Evolutionary conservation across 495 filamentous ascomycete genomes (phyloP).

Genomic region (Talaromyces stipitatus): DNA sequence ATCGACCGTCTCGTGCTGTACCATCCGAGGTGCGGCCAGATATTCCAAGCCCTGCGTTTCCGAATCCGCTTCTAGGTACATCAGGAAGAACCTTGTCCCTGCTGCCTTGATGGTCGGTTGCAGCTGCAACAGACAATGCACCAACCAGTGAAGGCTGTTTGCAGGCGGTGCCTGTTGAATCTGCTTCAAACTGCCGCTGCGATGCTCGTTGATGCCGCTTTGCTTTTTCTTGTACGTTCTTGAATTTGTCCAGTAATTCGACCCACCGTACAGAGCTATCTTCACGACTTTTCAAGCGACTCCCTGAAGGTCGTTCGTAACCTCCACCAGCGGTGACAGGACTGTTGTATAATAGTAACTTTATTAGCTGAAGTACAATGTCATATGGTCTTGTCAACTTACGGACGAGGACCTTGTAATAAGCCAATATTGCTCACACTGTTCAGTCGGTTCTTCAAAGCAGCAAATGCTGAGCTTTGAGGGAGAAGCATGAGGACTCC

Average conservation of each 20-base stretch:
- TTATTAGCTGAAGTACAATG: constrained; percentile 4
- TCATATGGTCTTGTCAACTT: constrained; percentile 31
- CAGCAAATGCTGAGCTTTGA: constrained; percentile 93
- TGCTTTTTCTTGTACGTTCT: constrained; percentile 75
- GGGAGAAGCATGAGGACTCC: constrained; percentile 96
- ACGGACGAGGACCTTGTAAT: constrained; percentile 80
- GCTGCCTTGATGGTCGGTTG: constrained; percentile 21
- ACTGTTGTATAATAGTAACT: too few species aligned
- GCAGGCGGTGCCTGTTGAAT: constrained; percentile 12
- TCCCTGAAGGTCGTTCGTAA: constrained; percentile 58
- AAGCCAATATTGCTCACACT: constrained; percentile 96
- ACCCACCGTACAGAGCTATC: constrained; percentile 82
- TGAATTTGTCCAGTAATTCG: constrained; percentile 96
- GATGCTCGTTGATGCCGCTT: constrained; percentile 41
- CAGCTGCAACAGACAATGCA: constrained; percentile 24
- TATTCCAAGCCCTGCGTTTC: constrained; percentile 33
- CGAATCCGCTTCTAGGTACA: constrained; percentile 22
- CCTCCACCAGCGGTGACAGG: background rate
- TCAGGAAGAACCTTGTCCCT: constrained; percentile 39
- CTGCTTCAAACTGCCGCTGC: constrained; percentile 24
- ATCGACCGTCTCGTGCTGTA: constrained; percentile 16
- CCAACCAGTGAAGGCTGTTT: constrained; percentile 21
- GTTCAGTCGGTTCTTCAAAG: constrained; percentile 92
- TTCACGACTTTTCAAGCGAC: constrained; percentile 73
- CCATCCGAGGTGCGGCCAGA: constrained; percentile 22